A percentile compares a stretch with the other conserved stretches of the same genome.
These are phyloP conservation scores for Pichia californica DNA, from an alignment of 805 yeast species.

Conservation along the genomic window DNA sequence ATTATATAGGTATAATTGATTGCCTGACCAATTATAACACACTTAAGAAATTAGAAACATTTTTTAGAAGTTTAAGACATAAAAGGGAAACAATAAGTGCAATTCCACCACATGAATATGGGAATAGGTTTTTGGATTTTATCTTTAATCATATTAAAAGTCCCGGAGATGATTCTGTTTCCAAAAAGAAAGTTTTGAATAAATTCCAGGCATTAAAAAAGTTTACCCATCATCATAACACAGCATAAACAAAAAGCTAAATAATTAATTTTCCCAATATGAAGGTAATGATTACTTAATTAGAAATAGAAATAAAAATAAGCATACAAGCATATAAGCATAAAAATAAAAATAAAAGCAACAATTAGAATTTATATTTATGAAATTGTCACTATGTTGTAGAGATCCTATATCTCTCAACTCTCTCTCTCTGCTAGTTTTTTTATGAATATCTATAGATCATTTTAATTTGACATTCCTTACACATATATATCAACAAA, in stretches of 20 bases:
- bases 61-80: slow-evolving; percentile 71
- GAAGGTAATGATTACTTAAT: background rate
- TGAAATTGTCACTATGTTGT: background rate
- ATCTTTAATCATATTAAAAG: slow-evolving; percentile 29
- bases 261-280: background rate
- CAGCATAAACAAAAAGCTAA: background rate
- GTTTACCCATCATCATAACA: background rate
- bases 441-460: background rate
- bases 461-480: background rate
- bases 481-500: background rate
- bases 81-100: slow-evolving; percentile 72
- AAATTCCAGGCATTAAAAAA: slow-evolving; percentile 4
- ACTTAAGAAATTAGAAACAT: slow-evolving; percentile 74
- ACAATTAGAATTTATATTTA: too few species aligned
- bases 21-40: slow-evolving; percentile 78
- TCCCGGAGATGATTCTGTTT: slow-evolving; percentile 8
- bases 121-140: slow-evolving; percentile 75
- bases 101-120: slow-evolving; percentile 85
- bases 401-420: slow-evolving; percentile 2
- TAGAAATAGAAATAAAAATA: too few species aligned
- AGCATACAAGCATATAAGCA: too few species aligned
- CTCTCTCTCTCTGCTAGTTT: too few species aligned
- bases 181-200: background rate
- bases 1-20: slow-evolving; percentile 91
- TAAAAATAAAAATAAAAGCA: too few species aligned